Percentiles rank a stretch among this genome's conserved stretches.
Evolutionary conservation across 2,329 filamentous ascomycete genomes (phyloP).

Genomic region (Claviceps sp.): DNA sequence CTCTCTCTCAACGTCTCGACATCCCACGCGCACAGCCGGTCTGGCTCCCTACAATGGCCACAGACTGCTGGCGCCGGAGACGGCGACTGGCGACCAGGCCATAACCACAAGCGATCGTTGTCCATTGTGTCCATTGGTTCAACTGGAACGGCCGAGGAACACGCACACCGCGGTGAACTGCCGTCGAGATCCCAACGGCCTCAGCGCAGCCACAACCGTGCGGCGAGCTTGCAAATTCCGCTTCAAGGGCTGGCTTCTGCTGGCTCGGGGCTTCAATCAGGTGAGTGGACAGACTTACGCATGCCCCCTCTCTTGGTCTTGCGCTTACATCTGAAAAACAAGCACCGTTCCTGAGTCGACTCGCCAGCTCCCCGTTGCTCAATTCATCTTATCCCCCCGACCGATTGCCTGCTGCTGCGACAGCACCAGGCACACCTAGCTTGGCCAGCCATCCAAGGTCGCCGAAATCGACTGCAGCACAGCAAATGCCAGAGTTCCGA

Average conservation of each 20-base stretch:
- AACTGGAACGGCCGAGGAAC: constrained; percentile 33
- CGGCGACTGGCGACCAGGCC: constrained; percentile 25
- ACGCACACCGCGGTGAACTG: constrained; percentile 27
- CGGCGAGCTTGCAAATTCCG: constrained; percentile 65
- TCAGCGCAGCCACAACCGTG: constrained; percentile 56
- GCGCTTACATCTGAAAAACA: background rate
- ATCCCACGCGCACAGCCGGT: constrained; percentile 28
- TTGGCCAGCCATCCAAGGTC: constrained; percentile 23
- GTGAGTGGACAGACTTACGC: constrained; percentile 15
- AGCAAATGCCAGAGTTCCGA: constrained; percentile 38
- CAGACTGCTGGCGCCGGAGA: constrained; percentile 16
- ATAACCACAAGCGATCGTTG: constrained; percentile 60
- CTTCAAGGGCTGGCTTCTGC: constrained; percentile 27
- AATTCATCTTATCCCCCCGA: constrained; percentile 42
- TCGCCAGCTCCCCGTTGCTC: constrained; percentile 37
- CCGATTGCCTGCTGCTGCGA: constrained; percentile 28
- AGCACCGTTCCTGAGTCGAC: constrained; percentile 27
- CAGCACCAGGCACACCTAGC: constrained; percentile 32
- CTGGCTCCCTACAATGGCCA: constrained; percentile 35
- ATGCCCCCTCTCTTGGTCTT: background rate
- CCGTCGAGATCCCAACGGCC: constrained; percentile 34
- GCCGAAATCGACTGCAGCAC: constrained; percentile 16
- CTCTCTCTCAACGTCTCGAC: constrained; percentile 48
- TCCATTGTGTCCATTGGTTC: constrained; percentile 71
- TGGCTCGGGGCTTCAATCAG: constrained; percentile 26